Conservation (phyloP, 2,329 filamentous ascomycete species). For the Gnomoniopsis sp. region DNA sequence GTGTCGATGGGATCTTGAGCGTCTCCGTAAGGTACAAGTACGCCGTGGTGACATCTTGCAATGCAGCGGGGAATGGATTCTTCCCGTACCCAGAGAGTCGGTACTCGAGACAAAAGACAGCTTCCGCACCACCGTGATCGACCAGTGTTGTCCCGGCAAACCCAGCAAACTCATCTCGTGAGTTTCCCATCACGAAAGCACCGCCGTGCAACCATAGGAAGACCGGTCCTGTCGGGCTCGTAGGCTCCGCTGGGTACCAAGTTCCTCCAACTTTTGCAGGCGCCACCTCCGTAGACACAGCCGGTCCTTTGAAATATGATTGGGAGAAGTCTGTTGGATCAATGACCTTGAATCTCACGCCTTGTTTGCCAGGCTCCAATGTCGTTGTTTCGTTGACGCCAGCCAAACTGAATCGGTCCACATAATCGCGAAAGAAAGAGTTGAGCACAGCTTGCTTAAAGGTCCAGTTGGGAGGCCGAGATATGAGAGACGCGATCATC, state of each 20-base stretch:
- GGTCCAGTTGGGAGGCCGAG: slow-evolving; percentile 1
- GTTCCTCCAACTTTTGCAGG: not conserved
- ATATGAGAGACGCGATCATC: not conserved
- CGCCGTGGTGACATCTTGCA: slow-evolving; percentile 42
- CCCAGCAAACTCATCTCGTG: not conserved
- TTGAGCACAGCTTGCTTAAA: slow-evolving; percentile 2
- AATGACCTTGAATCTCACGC: not conserved
- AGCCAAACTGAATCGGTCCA: not conserved
- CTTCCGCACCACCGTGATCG: slow-evolving; percentile 27
- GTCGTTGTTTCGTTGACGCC: not conserved
- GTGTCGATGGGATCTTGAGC: slow-evolving; percentile 31
- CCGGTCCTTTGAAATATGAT: not conserved
- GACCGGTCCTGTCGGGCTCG: not conserved
- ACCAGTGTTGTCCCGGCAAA: not conserved
- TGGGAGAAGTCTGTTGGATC: not conserved
- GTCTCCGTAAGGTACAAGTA: slow-evolving; percentile 34
- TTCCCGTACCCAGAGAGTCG: slow-evolving; percentile 37
- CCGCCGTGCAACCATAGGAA: slow-evolving; percentile 1
- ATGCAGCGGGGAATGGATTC: slow-evolving; percentile 40
- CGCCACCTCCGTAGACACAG: not conserved
- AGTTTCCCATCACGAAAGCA: slow-evolving; percentile 3
- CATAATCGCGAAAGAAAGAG: not conserved
- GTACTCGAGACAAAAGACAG: slow-evolving; percentile 42
- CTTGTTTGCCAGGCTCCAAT: not conserved
- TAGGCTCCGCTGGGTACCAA: slow-evolving; percentile 1